A percentile compares a stretch with the other conserved stretches of the same genome.
Evolutionary conservation across 192 early-diverging fungal genomes (phyloP).

Genomic region (Coemansia sp.): DNA sequence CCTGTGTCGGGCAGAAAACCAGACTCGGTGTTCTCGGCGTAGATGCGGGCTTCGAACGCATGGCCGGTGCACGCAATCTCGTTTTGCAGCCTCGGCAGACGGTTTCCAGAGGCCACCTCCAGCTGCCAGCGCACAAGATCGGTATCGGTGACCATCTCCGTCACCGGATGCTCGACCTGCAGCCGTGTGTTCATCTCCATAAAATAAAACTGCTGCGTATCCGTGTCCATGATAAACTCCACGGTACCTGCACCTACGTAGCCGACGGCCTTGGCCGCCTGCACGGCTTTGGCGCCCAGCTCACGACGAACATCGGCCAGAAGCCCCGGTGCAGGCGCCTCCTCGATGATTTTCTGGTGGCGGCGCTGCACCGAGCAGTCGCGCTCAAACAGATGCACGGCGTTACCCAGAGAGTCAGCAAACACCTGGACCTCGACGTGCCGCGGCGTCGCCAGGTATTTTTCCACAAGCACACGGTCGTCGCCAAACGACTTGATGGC

Average conservation of each 20-base stretch:
- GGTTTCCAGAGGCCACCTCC: slow-evolving; percentile 90
- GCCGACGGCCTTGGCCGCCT: slow-evolving; percentile 88
- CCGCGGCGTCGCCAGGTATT: slow-evolving; percentile 82
- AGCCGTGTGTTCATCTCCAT: slow-evolving; percentile 98
- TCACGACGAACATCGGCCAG: slow-evolving; percentile 67
- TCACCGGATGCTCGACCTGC: slow-evolving; percentile 92
- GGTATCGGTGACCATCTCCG: slow-evolving; percentile 92
- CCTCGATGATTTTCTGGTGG: slow-evolving; percentile 96
- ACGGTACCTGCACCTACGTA: slow-evolving; percentile 96
- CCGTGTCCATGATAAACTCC: slow-evolving; percentile 94
- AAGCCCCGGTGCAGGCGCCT: slow-evolving; percentile 90
- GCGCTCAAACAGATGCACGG: slow-evolving; percentile 91
- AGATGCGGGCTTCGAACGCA: slow-evolving; percentile 97
- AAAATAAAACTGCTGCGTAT: slow-evolving; percentile 87
- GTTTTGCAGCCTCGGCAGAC: slow-evolving; percentile 63
- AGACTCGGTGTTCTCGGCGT: slow-evolving; percentile 91
- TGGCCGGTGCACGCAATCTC: slow-evolving; percentile 77
- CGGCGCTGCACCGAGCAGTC: slow-evolving; percentile 95
- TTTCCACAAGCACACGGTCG: slow-evolving; percentile 88
- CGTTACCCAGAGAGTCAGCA: slow-evolving; percentile 86
- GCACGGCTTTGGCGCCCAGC: slow-evolving; percentile 87
- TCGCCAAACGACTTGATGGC: slow-evolving; percentile 90
- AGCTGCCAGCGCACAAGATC: slow-evolving; percentile 97
- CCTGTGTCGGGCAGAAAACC: slow-evolving; percentile 94
- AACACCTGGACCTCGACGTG: slow-evolving; percentile 98